These are phyloP conservation scores for Ceratobasidium theobromae DNA, from an alignment of 1,284 basidiomycete species.

Conservation along the genomic window DNA sequence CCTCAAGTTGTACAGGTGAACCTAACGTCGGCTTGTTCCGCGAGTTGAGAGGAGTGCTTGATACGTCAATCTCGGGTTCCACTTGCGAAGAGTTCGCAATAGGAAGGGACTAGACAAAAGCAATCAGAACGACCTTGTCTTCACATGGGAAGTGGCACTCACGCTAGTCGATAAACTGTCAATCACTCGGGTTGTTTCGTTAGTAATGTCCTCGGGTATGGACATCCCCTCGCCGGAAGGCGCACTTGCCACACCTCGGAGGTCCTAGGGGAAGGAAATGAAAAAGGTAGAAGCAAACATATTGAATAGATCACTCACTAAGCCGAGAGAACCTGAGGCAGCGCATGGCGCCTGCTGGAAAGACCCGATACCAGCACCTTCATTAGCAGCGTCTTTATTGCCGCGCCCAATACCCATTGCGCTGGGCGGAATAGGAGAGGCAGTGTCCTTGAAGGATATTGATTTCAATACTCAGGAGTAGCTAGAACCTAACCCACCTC, in stretches of 20 bases:
- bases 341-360: neutral
- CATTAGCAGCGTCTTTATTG: neutral
- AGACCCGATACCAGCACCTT: neutral
- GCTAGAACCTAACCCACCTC: slow-evolving; percentile 11
- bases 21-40: neutral
- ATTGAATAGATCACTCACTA: neutral
- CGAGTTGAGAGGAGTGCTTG: neutral
- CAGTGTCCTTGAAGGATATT: neutral
- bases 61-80: neutral
- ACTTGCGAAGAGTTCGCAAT: neutral
- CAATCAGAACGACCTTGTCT: neutral
- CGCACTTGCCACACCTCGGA: too few relatives aligned
- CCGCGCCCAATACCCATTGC: neutral
- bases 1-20: slow-evolving; percentile 9
- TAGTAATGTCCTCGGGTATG: too few relatives aligned
- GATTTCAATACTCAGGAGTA: neutral
- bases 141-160: neutral
- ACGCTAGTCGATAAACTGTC: slow-evolving; percentile 1
- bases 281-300: too few relatives aligned
- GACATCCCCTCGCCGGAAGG: too few relatives aligned
- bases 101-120: neutral
- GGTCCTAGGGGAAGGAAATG: too few relatives aligned
- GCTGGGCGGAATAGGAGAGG: neutral
- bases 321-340: neutral
- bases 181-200: neutral